A percentile compares a stretch with the other conserved stretches of the same genome.
Conservation (phyloP, 176 grass and related monocot genomes). For the Raddia guianensis region DNA sequence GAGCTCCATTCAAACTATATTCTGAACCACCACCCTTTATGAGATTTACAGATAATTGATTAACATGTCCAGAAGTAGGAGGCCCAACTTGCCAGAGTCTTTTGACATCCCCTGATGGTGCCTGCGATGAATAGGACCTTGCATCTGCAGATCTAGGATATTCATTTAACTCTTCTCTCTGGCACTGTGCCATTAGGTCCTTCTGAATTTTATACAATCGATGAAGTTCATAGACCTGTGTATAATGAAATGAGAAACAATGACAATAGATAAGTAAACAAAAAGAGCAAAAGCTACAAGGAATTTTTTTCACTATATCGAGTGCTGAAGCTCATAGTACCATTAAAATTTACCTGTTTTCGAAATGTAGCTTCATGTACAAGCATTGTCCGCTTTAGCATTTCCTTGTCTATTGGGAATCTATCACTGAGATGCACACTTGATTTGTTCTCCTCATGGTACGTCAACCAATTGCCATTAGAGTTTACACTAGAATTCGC, state of each 20-base stretch:
- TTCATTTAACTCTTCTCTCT: slow-evolving; percentile 40
- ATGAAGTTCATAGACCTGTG: slow-evolving; percentile 81
- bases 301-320: slow-evolving; percentile 8
- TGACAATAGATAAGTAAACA: slow-evolving; percentile 17
- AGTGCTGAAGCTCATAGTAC: neutral
- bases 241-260: slow-evolving; percentile 43
- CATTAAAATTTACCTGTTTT: slow-evolving; percentile 62
- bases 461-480: slow-evolving; percentile 44
- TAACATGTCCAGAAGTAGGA: slow-evolving; percentile 32
- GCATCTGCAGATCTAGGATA: slow-evolving; percentile 37
- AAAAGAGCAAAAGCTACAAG: neutral
- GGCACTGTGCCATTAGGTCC: slow-evolving; percentile 60
- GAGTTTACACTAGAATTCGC: slow-evolving; percentile 59
- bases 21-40: slow-evolving; percentile 37
- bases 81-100: slow-evolving; percentile 10
- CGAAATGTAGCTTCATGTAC: slow-evolving; percentile 76
- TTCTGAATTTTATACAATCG: slow-evolving; percentile 83
- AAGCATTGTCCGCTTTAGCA: slow-evolving; percentile 81
- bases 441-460: slow-evolving; percentile 51
- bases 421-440: slow-evolving; percentile 39
- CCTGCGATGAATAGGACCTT: slow-evolving; percentile 52
- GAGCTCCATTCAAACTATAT: slow-evolving; percentile 35
- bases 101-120: slow-evolving; percentile 37
- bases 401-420: slow-evolving; percentile 59
- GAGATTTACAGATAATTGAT: slow-evolving; percentile 36